These are phyloP conservation scores for Leishmania tropica DNA, from an alignment of 208 protist species.

Conservation along the genomic window DNA sequence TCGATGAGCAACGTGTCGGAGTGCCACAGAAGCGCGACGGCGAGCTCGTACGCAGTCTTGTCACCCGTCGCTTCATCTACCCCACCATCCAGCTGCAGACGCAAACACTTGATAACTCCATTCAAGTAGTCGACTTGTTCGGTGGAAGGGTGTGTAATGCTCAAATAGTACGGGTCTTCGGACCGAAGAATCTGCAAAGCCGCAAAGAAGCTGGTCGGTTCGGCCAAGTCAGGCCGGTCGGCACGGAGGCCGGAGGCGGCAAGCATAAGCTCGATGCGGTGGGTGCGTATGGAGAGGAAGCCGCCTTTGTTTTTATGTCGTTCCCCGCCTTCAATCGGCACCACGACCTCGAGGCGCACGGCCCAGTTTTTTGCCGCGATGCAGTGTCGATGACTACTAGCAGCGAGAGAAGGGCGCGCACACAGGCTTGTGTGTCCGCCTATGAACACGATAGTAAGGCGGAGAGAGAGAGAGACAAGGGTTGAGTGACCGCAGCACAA, in stretches of 20 bases:
- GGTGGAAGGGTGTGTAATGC: conserved; percentile 45
- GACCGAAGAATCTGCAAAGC: conserved; percentile 24
- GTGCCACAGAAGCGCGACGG: conserved; percentile 70
- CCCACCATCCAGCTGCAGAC: conserved; percentile 31
- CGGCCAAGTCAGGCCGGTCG: conserved; percentile 1
- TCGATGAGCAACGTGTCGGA: conserved; percentile 44
- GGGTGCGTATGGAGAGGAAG: neutral
- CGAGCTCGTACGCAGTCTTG: conserved; percentile 60
- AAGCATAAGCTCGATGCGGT: neutral
- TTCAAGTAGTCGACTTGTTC: conserved; percentile 61
- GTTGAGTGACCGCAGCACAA: neutral
- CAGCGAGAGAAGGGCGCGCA: neutral
- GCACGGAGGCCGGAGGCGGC: neutral
- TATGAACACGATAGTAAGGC: neutral
- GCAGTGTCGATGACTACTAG: neutral
- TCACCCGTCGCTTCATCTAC: conserved; percentile 25
- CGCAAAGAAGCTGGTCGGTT: conserved; percentile 17
- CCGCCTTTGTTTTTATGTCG: neutral
- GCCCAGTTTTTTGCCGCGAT: no score
- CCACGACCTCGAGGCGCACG: neutral
- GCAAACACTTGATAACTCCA: conserved; percentile 45
- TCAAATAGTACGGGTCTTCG: conserved; percentile 37
- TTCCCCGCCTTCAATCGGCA: neutral
- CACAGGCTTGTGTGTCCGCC: neutral
- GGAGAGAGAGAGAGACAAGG: neutral